Conservation (phyloP, 495 filamentous ascomycete genomes). For the Aspergillus conjunctus region DNA sequence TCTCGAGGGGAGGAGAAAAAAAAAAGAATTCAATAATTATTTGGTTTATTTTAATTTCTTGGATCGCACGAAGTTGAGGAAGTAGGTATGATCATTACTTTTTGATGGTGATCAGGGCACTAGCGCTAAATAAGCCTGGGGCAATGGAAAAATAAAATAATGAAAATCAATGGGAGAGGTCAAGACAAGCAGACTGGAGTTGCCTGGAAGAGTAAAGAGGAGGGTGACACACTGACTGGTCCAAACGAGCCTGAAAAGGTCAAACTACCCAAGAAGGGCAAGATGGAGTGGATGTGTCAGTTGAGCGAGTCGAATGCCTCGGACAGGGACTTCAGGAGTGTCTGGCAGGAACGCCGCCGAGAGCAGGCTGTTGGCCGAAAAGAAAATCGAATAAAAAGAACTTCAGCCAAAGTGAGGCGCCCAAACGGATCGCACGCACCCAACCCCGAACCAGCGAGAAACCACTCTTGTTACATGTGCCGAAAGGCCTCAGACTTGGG, state of each 20-base stretch:
- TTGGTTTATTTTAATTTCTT: constrained; percentile 6
- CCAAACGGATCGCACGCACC: constrained; percentile 46
- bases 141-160: constrained; percentile 8
- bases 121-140: constrained; percentile 22
- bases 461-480: constrained; percentile 13
- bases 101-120: constrained; percentile 26
- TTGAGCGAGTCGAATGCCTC: constrained; percentile 1
- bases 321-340: not conserved
- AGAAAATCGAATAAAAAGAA: not conserved
- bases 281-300: constrained; percentile 7
- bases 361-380: not conserved
- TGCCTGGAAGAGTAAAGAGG: constrained; percentile 13
- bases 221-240: constrained; percentile 27
- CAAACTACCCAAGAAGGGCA: constrained; percentile 10
- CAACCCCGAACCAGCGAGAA: constrained; percentile 29
- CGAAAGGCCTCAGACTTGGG: constrained; percentile 7
- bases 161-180: constrained; percentile 3
- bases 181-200: not conserved
- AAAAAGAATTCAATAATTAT: constrained; percentile 7
- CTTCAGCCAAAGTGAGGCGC: constrained; percentile 53
- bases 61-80: constrained; percentile 8
- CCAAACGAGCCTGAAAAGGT: constrained; percentile 16
- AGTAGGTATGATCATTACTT: constrained; percentile 10
- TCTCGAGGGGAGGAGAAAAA: constrained; percentile 14
- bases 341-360: too few relatives aligned